These are phyloP conservation scores for Epichloe brachyelytri DNA, from an alignment of 2,329 filamentous ascomycete species.

Conservation along the genomic window DNA sequence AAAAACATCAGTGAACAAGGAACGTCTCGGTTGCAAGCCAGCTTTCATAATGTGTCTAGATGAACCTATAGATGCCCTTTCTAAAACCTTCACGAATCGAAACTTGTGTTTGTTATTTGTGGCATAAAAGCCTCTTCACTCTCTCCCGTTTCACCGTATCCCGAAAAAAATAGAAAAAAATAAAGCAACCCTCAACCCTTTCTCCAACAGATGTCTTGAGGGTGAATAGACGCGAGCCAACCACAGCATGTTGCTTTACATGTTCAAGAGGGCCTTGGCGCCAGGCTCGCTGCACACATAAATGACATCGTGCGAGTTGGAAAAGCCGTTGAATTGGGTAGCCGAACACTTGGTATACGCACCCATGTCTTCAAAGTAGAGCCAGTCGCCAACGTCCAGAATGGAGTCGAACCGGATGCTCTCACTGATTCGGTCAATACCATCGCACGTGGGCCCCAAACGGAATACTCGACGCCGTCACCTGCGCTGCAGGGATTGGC, in stretches of 20 bases:
- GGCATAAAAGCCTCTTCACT: background rate
- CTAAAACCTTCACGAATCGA: background rate
- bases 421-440: constrained; percentile 86
- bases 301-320: constrained; percentile 79
- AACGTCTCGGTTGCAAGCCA: background rate
- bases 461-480: constrained; percentile 67
- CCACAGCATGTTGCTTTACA: background rate
- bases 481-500: constrained; percentile 32
- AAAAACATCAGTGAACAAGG: background rate
- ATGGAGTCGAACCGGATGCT: constrained; percentile 64
- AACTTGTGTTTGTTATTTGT: background rate
- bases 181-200: background rate
- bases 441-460: constrained; percentile 97
- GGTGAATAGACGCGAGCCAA: background rate
- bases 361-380: constrained; percentile 98
- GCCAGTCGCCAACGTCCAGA: constrained; percentile 88
- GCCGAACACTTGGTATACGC: constrained; percentile 98
- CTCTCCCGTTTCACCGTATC: background rate
- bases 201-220: background rate
- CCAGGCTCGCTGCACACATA: constrained; percentile 92
- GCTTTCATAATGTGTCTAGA: background rate
- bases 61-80: background rate
- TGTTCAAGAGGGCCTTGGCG: constrained; percentile 55
- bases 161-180: background rate
- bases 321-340: constrained; percentile 95